Evolutionary conservation across 192 early-diverging fungal species (phyloP), one percentile per base, ranked within the genome.

Genomic region (Oehlia diaphana): DNA sequence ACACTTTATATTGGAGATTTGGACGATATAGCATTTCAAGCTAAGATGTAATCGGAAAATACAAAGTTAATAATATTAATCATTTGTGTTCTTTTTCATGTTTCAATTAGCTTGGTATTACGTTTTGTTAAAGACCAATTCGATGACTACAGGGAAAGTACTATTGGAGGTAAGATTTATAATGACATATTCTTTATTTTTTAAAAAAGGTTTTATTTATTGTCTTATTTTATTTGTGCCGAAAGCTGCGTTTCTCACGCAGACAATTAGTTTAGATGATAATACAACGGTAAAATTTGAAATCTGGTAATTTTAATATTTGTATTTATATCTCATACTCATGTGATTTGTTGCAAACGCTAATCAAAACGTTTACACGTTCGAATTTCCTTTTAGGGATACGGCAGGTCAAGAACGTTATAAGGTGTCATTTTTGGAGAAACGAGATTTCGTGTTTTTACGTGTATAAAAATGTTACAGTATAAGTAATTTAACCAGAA

Each of bases 61-160:
- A 21, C 19, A 58, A 47, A 47, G 10, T 47, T 21, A 58, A 58
- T 16, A 21, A 21, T 58, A 58, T 21, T 21, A 58, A 58, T 21
- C 1, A 4, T 58, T 21, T 58, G 4, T 58, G 14, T 58, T 58
- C 16, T 58, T 58, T 58, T 58, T 42, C 39, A 42, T 19, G 50
- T 58, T 19, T 53, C 19, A 65, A 66, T 66, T 78, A 94, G 90
- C 82, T 84, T 91, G 79, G 95, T 95, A 39, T 89, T 94, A 53
- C 92, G 95, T 39, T 96, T 96, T 85, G 95, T 95, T 66, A 96
- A 95, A 85, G 94, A 95, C 83, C 93, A 96, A 81, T 96, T 95
- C 87, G 94, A 96, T 79, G 95, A 96, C 69, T 95, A 95, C 82
- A 93, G 94, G 85, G 95, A 96, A 83, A 95, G 94, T 61, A 96